Evolutionary conservation across 2,329 filamentous ascomycete species (phyloP).

Genomic region (Epichloe sylvatica): DNA sequence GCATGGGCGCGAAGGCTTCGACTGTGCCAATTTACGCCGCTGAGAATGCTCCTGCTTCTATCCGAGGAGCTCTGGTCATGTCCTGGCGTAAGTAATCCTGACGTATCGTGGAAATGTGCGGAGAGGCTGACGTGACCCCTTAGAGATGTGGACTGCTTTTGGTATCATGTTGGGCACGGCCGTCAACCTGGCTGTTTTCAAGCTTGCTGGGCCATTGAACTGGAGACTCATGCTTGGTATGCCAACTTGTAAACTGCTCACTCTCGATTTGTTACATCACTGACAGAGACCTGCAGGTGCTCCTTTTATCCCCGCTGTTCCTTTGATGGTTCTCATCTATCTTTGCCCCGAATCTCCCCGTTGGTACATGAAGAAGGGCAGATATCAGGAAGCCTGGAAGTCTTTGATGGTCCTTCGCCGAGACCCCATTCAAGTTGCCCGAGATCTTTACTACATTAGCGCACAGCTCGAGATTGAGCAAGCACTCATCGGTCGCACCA

Average conservation of each 20-base stretch:
- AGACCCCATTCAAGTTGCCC: slow-evolving; percentile 40
- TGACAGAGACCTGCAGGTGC: slow-evolving; percentile 20
- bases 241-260: not conserved
- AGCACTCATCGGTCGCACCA: slow-evolving; percentile 23
- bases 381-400: slow-evolving; percentile 44
- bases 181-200: slow-evolving; percentile 19
- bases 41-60: slow-evolving; percentile 53
- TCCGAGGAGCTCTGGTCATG: slow-evolving; percentile 68
- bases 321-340: slow-evolving; percentile 39
- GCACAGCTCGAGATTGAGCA: slow-evolving; percentile 29
- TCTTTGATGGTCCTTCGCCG: slow-evolving; percentile 38
- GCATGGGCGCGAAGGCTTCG: slow-evolving; percentile 52
- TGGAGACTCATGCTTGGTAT: slow-evolving; percentile 34
- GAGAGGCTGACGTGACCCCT: not conserved
- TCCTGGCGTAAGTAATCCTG: slow-evolving; percentile 41
- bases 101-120: not conserved
- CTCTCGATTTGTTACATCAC: not conserved
- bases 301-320: slow-evolving; percentile 44
- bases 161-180: slow-evolving; percentile 31
- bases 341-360: slow-evolving; percentile 51
- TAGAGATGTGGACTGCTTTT: slow-evolving; percentile 51
- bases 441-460: slow-evolving; percentile 44
- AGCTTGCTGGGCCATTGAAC: slow-evolving; percentile 13
- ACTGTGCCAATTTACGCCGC: slow-evolving; percentile 62
- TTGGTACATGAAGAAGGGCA: slow-evolving; percentile 51